Conservation (phyloP, 2,329 filamentous ascomycete genomes). For the Purpureocillium lavendulum region DNA sequence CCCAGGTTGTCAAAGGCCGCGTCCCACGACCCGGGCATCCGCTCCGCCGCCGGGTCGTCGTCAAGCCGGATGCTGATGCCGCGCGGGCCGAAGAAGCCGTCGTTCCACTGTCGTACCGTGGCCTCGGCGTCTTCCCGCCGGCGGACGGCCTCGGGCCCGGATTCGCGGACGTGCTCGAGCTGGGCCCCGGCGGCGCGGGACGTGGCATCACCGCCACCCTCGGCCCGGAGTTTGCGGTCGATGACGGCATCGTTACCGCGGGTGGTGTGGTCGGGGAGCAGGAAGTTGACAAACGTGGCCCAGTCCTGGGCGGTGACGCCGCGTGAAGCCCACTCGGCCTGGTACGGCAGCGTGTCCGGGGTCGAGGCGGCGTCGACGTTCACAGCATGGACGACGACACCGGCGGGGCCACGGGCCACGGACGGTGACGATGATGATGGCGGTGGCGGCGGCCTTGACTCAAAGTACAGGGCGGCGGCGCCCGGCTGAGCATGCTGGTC, state of each 20-base stretch:
- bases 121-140: constrained; percentile 24
- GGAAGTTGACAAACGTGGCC: constrained; percentile 49
- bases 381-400: constrained; percentile 22
- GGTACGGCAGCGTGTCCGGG: constrained; percentile 36
- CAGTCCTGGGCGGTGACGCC: constrained; percentile 46
- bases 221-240: constrained; percentile 39
- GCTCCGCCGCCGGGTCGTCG: constrained; percentile 9
- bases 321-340: constrained; percentile 22
- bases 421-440: too few relatives aligned
- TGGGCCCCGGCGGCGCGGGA: constrained; percentile 29
- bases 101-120: constrained; percentile 47
- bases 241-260: constrained; percentile 36
- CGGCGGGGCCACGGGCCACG: too few relatives aligned
- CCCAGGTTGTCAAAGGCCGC: constrained; percentile 14
- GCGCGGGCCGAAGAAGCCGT: constrained; percentile 44
- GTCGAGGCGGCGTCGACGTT: constrained; percentile 23
- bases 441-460: constrained; percentile 28
- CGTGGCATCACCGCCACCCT: constrained; percentile 22
- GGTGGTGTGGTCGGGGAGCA: constrained; percentile 40
- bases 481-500: too few relatives aligned
- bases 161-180: constrained; percentile 23
- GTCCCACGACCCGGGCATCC: constrained; percentile 17
- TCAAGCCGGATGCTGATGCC: constrained; percentile 33
- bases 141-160: constrained; percentile 11
- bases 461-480: constrained; percentile 31